These are phyloP conservation scores for Verticillium isaacii DNA, from an alignment of 2,329 filamentous ascomycete genomes.

Conservation along the genomic window DNA sequence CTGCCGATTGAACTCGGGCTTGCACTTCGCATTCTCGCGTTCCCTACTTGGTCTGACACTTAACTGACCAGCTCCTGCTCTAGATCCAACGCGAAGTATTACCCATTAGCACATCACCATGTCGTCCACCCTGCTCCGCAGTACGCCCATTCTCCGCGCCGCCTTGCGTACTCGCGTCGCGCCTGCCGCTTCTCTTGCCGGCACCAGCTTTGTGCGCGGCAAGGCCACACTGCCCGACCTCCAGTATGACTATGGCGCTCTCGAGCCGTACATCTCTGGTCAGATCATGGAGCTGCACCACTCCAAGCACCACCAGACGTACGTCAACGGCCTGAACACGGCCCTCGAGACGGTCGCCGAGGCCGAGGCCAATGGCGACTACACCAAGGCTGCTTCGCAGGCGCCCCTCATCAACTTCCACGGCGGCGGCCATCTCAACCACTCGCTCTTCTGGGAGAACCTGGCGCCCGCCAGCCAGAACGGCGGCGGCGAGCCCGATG, in stretches of 20 bases:
- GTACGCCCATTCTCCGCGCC: conserved; percentile 61
- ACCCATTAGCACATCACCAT: conserved; percentile 41
- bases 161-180: conserved; percentile 65
- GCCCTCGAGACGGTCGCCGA: conserved; percentile 66
- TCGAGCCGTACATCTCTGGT: conserved; percentile 78
- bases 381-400: conserved; percentile 41
- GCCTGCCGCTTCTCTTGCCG: conserved; percentile 58
- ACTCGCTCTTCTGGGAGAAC: conserved; percentile 82
- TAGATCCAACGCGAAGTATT: neutral
- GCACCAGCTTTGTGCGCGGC: conserved; percentile 72
- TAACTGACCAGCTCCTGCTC: neutral
- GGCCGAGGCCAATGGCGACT: conserved; percentile 60
- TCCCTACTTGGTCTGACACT: neutral
- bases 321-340: conserved; percentile 84
- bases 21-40: neutral
- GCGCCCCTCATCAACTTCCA: conserved; percentile 68
- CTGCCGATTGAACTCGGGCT: neutral
- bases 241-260: conserved; percentile 86
- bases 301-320: conserved; percentile 90
- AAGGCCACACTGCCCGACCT: conserved; percentile 95
- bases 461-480: conserved; percentile 63
- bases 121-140: conserved; percentile 72
- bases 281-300: conserved; percentile 97
- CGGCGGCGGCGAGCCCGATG: conserved; percentile 55
- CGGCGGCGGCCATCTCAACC: conserved; percentile 81